Percentiles rank a stretch among this genome's conserved stretches.
Evolutionary conservation across 164 flowering plant genomes (phyloP).

Genomic region (Magnolia changhungtana): DNA sequence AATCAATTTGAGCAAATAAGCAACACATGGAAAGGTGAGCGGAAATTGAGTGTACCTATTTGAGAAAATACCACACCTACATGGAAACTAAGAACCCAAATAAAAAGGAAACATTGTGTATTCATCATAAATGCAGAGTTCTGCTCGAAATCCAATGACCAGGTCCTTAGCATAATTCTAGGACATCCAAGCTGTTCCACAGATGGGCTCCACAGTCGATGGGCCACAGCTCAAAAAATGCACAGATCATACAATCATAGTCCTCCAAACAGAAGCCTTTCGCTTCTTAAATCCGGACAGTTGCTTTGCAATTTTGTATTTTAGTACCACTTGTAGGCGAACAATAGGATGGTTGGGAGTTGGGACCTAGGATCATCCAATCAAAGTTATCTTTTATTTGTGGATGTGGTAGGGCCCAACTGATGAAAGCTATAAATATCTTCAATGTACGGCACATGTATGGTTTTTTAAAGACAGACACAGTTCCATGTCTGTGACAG

Average conservation of each 20-base stretch:
- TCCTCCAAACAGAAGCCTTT: neutral
- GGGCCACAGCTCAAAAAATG: neutral
- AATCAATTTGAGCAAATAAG: neutral
- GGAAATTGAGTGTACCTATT: neutral
- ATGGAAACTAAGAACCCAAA: neutral
- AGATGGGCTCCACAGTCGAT: neutral
- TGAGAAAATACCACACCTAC: neutral
- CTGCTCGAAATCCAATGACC: neutral
- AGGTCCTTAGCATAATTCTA: neutral
- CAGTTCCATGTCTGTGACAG: neutral
- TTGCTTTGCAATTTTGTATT: too few relatives aligned
- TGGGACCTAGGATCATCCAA: neutral
- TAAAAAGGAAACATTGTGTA: neutral
- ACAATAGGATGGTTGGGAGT: neutral
- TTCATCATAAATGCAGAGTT: neutral
- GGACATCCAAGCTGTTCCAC: neutral
- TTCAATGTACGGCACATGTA: neutral
- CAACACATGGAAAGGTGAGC: neutral
- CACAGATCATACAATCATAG: neutral
- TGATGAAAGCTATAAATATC: neutral
- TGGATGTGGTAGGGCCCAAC: neutral
- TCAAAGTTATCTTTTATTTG: neutral
- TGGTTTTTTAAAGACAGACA: neutral
- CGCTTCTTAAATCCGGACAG: neutral
- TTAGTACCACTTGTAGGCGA: neutral